Conservation (phyloP, 345 rosid species). For the Citrus mangshanensis region DNA sequence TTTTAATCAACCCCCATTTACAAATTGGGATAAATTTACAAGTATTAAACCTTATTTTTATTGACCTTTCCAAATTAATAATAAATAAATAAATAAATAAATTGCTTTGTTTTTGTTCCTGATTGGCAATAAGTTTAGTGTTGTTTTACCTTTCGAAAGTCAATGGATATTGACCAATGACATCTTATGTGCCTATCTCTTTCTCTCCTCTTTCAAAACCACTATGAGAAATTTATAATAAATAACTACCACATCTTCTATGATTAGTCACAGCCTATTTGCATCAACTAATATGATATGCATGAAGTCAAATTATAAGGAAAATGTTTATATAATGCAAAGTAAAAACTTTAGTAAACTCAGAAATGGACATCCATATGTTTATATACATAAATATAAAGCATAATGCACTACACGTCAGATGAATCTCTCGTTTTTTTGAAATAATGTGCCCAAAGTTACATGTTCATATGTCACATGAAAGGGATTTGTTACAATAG, state of each 20-base stretch:
- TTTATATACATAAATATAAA: neutral
- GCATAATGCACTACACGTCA: constrained; percentile 4
- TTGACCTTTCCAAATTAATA: neutral
- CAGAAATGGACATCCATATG: neutral
- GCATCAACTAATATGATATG: neutral
- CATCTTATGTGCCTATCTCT: neutral
- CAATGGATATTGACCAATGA: neutral
- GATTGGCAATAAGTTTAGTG: neutral
- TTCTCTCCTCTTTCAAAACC: neutral
- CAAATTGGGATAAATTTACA: too few species aligned
- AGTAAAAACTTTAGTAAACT: neutral
- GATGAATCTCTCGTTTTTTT: neutral
- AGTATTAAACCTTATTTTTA: neutral
- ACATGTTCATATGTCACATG: neutral
- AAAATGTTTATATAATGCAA: neutral
- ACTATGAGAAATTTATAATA: neutral
- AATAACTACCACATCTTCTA: neutral
- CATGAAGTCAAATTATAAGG: too few species aligned
- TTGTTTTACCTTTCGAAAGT: neutral
- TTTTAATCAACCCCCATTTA: neutral
- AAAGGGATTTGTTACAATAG: neutral
- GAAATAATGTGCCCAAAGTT: neutral
- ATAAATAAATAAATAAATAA: neutral
- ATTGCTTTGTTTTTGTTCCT: neutral
- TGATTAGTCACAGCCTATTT: neutral